phyloP scores from a whole-genome alignment of 1,284 basidiomycete genomes.

The Pseudozyma tsukubaensis region DNA sequence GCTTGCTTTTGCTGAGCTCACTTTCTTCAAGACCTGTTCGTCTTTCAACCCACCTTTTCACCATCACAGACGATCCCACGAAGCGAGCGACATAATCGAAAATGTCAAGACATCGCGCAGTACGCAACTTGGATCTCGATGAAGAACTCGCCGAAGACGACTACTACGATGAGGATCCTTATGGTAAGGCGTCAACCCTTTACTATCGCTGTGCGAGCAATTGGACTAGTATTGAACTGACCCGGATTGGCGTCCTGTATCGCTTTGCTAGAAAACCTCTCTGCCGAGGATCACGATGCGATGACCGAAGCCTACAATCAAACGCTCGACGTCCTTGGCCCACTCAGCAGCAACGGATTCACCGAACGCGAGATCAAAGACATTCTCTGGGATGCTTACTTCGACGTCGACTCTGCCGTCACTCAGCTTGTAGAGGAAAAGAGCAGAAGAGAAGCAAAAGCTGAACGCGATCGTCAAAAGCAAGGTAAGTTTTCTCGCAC shows the following conservation, averaged over 20 bases:
- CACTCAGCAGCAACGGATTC: constrained; percentile 52
- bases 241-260: neutral
- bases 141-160: constrained; percentile 78
- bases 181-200: constrained; percentile 29
- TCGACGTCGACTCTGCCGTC: constrained; percentile 83
- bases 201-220: neutral
- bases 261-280: constrained; percentile 51
- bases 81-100: neutral
- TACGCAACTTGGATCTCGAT: constrained; percentile 87
- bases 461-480: constrained; percentile 50
- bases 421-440: constrained; percentile 73
- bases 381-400: constrained; percentile 87
- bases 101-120: constrained; percentile 78
- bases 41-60: constrained; percentile 5
- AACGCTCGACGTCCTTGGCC: constrained; percentile 58
- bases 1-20: constrained; percentile 1
- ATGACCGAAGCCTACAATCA: constrained; percentile 53
- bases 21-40: neutral
- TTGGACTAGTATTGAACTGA: neutral
- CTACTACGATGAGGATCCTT: constrained; percentile 70
- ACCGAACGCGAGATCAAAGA: constrained; percentile 75
- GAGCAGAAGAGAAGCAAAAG: constrained; percentile 51
- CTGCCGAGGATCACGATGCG: constrained; percentile 55
- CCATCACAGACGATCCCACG: neutral
- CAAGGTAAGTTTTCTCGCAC: constrained; percentile 43